These are phyloP conservation scores for Mediolabrus comicus DNA, from an alignment of 108 stramenopile species.

Conservation along the genomic window DNA sequence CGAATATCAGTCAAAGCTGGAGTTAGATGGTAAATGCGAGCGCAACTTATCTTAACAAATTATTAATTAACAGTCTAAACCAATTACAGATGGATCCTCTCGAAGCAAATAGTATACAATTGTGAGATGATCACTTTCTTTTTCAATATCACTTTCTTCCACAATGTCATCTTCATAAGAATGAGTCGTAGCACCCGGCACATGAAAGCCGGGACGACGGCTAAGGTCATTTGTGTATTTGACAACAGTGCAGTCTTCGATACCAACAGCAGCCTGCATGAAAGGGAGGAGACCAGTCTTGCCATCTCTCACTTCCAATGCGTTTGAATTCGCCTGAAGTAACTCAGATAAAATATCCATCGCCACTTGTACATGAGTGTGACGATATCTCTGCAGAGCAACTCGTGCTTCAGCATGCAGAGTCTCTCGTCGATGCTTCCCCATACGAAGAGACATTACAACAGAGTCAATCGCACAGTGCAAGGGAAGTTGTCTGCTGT, in stretches of 20 bases:
- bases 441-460: constrained; percentile 47
- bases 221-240: constrained; percentile 30
- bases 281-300: constrained; percentile 59
- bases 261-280: constrained; percentile 51
- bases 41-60: constrained; percentile 10
- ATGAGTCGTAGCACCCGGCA: constrained; percentile 6
- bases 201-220: constrained; percentile 20
- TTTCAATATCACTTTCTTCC: constrained; percentile 22
- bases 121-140: constrained; percentile 22
- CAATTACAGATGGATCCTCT: constrained; percentile 25
- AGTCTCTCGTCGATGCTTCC: constrained; percentile 37
- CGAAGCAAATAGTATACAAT: constrained; percentile 29
- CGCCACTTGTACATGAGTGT: constrained; percentile 28
- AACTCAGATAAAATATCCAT: constrained; percentile 43
- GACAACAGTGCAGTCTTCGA: constrained; percentile 5
- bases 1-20: constrained; percentile 76
- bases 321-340: constrained; percentile 50
- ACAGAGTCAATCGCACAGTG: constrained; percentile 67
- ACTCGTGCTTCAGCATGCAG: constrained; percentile 31
- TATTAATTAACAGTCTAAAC: not conserved
- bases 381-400: constrained; percentile 11
- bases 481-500: constrained; percentile 46
- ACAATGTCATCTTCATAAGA: constrained; percentile 19
- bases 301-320: constrained; percentile 55
- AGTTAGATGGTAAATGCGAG: constrained; percentile 51